Evolutionary conservation across 495 filamentous ascomycete species (phyloP).

Genomic region (Aspergillus leporis): DNA sequence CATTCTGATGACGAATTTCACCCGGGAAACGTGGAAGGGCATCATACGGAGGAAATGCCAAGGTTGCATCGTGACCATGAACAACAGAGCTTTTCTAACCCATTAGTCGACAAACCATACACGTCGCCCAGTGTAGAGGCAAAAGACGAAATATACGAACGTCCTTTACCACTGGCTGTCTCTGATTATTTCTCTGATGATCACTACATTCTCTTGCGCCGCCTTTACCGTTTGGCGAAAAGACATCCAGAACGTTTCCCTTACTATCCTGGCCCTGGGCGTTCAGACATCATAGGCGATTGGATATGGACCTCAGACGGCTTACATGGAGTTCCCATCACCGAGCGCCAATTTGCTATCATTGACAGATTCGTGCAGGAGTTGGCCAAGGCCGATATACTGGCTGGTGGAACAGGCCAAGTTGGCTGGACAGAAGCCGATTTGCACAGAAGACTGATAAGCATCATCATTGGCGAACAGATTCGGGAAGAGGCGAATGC

Average conservation of each 20-base stretch:
- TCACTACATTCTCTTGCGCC: slow-evolving; percentile 43
- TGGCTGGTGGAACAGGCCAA: slow-evolving; percentile 41
- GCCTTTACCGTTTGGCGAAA: slow-evolving; percentile 44
- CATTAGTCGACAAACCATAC: slow-evolving; percentile 13
- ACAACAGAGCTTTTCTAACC: slow-evolving; percentile 11
- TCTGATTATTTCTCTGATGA: slow-evolving; percentile 50
- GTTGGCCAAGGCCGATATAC: slow-evolving; percentile 37
- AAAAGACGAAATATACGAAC: slow-evolving; percentile 14
- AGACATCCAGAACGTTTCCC: slow-evolving; percentile 39
- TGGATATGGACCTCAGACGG: slow-evolving; percentile 50
- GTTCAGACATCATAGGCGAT: slow-evolving; percentile 45
- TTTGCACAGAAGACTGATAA: slow-evolving; percentile 46
- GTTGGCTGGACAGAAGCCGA: slow-evolving; percentile 50
- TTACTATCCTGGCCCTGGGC: slow-evolving; percentile 38
- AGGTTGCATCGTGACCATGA: slow-evolving; percentile 9
- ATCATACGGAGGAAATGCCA: slow-evolving; percentile 17
- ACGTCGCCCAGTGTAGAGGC: slow-evolving; percentile 13
- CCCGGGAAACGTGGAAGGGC: slow-evolving; percentile 6
- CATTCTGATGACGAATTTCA: slow-evolving; percentile 16
- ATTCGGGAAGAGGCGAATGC: slow-evolving; percentile 41
- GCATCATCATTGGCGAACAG: slow-evolving; percentile 50
- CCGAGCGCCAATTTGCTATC: slow-evolving; percentile 47
- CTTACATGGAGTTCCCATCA: slow-evolving; percentile 44
- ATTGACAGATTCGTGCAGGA: slow-evolving; percentile 48
- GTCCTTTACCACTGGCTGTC: slow-evolving; percentile 28